phyloP scores from a whole-genome alignment of 2,329 filamentous ascomycete genomes.

The Chaetomiaceae sp. region DNA sequence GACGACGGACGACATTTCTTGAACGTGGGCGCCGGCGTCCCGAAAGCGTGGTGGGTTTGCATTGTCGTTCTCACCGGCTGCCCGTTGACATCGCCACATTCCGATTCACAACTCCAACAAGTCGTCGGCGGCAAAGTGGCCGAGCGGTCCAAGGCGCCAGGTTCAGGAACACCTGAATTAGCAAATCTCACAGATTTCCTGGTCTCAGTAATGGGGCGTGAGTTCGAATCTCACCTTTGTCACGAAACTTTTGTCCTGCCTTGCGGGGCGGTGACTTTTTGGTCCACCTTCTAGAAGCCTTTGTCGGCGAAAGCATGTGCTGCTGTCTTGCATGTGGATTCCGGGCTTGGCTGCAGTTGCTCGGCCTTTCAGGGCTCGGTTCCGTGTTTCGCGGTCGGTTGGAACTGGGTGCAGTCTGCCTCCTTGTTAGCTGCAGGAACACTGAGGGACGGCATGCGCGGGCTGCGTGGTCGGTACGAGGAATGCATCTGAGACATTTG shows the following conservation, averaged over 20 bases:
- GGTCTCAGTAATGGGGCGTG: constrained; percentile 20
- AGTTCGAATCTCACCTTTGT: constrained; percentile 21
- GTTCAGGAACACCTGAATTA: constrained; percentile 21
- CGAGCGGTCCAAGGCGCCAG: constrained; percentile 22
- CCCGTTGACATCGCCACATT: neutral
- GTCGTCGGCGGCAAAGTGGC: constrained; percentile 17
- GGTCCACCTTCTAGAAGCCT: constrained; percentile 13
- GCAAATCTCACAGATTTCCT: constrained; percentile 13
- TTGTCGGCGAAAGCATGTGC: no score
- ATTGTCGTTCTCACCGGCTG: no score
- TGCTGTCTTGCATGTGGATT: constrained; percentile 7
- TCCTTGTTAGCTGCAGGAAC: neutral
- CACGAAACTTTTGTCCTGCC: constrained; percentile 8
- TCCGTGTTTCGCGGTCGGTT: constrained; percentile 1
- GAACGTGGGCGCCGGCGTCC: no score
- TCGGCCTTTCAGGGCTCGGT: neutral
- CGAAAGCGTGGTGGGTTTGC: no score
- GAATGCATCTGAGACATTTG: neutral
- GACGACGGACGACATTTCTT: no score
- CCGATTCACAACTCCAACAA: neutral
- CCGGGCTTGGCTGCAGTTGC: constrained; percentile 12
- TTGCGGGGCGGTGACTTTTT: neutral
- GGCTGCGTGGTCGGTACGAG: neutral
- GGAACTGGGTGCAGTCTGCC: constrained; percentile 5
- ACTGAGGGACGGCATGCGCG: neutral